Conservation (phyloP, 371 early-diverging fungal genomes). For the Syncephalis fuscata region DNA sequence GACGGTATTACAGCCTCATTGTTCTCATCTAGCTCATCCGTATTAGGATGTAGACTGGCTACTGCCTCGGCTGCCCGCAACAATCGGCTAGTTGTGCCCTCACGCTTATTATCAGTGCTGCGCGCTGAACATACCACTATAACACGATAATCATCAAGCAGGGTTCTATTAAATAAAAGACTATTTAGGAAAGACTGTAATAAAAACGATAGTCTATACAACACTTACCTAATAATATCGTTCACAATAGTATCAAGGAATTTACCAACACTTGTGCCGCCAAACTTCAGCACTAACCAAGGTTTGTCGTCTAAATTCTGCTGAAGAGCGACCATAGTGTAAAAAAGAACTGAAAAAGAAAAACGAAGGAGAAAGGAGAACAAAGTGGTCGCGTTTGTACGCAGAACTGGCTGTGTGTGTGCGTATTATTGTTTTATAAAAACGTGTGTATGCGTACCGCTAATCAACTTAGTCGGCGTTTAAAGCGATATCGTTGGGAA, state of each 20-base stretch:
- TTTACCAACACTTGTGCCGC: slow-evolving; percentile 79
- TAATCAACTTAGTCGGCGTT: too few species aligned
- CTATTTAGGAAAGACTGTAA: background rate
- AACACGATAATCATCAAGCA: slow-evolving; percentile 33
- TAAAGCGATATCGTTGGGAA: too few species aligned
- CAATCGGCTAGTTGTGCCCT: slow-evolving; percentile 58
- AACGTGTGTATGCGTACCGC: too few species aligned
- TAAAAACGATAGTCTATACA: background rate
- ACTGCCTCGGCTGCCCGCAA: slow-evolving; percentile 57
- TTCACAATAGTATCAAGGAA: slow-evolving; percentile 40
- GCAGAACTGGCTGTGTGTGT: too few species aligned
- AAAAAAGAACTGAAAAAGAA: too few species aligned
- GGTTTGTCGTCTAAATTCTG: slow-evolving; percentile 12
- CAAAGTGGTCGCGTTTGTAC: too few species aligned
- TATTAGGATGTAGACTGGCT: slow-evolving; percentile 16
- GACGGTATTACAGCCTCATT: too few species aligned
- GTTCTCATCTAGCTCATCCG: too few species aligned
- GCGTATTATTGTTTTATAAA: too few species aligned
- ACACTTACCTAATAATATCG: slow-evolving; percentile 30
- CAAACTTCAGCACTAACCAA: slow-evolving; percentile 74
- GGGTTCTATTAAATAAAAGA: slow-evolving; percentile 17
- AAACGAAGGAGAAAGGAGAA: too few species aligned
- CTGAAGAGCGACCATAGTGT: too few species aligned
- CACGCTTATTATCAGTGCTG: slow-evolving; percentile 55
- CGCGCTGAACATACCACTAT: slow-evolving; percentile 71